A percentile compares a stretch with the other conserved stretches of the same genome.
phyloP scores from a whole-genome alignment of 1,284 basidiomycete genomes.

The Cutaneotrichosporon arboriforme region DNA sequence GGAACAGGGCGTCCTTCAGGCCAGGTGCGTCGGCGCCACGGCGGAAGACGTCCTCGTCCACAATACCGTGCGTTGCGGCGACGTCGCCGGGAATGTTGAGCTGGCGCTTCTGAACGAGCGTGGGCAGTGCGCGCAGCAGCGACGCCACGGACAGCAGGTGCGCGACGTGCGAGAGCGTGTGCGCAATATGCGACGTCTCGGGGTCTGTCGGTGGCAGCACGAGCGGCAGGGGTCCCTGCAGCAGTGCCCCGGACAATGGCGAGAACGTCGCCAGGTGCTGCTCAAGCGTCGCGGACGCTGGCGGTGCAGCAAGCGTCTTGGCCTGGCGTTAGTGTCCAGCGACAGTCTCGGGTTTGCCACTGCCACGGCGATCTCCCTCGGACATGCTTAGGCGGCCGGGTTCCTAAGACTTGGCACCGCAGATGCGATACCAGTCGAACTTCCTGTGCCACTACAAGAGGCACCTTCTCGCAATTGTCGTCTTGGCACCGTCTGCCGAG shows the following conservation, averaged over 20 bases:
- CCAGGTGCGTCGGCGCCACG: conserved; percentile 58
- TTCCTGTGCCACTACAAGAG: too few species aligned
- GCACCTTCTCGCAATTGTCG: too few species aligned
- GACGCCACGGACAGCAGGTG: conserved; percentile 49
- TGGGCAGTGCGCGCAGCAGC: conserved; percentile 69
- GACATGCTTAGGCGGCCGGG: too few species aligned
- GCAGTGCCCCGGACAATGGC: conserved; percentile 69
- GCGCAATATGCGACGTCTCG: conserved; percentile 60
- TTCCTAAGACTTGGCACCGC: too few species aligned
- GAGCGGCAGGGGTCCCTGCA: conserved; percentile 72
- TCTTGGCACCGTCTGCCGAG: too few species aligned
- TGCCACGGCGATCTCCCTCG: too few species aligned
- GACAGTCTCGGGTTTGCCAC: too few species aligned
- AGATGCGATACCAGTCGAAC: too few species aligned
- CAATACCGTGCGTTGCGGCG: conserved; percentile 69
- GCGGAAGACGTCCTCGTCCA: conserved; percentile 80
- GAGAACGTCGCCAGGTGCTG: conserved; percentile 66
- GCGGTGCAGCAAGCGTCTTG: conserved; percentile 62
- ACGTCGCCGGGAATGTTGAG: conserved; percentile 81
- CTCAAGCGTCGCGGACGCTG: conserved; percentile 62
- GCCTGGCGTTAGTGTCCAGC: conserved; percentile 53
- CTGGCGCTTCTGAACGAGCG: conserved; percentile 61
- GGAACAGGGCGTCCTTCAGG: conserved; percentile 64
- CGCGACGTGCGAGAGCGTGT: conserved; percentile 58
- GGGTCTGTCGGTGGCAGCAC: conserved; percentile 54